Evolutionary conservation across 768 basidiomycete genomes (phyloP), one percentile per base, ranked within the genome.

Genomic region (Lactifluus rugatus): DNA sequence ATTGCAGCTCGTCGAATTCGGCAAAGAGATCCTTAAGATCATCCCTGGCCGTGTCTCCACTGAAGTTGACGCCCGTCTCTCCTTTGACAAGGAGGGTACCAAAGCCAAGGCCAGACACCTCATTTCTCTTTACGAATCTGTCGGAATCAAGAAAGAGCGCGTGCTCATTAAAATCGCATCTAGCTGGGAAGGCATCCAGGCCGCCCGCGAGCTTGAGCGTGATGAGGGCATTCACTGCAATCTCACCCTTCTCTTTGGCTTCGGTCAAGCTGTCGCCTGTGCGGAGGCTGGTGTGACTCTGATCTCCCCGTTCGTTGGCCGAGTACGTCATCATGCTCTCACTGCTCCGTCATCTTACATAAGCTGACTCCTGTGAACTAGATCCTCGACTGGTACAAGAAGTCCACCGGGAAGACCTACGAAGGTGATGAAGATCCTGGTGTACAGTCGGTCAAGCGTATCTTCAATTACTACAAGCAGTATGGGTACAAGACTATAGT

Each of bases 361-460:
- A 56, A 60, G 14, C 64, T 63, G 57, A 64, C 10, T 52, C 52
- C 23, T 46, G 23, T 26, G n/a, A n/a, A 4, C 21, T 65, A 91
- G 89, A 99, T 98, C 71, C 89, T 99, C 64, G 96, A 99, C 76
- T 99, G 93, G 93, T 83, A 99, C 86, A 99, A 99, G 84, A 91
- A 73, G 66, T 83, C 75, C 65, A 70, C 88, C 58, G 92, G 92
- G 48, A 86, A 88, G 77, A 80, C 76, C 69, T 98, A 93, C 78
- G 82, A 84, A 65, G 93, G 91, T 51, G 92, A 90, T 63, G 82
- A 85, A 47, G 95, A 98, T 77, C 95, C 95, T 11, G 95, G 96
- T 78, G 96, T 99, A 66, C 73, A 84, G 72, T 93, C 90, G 42
- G 96, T 99, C 62, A 87, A 90, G 78, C 88, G 81, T 75, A 99